Percentiles rank a stretch among this genome's conserved stretches.
Evolutionary conservation across 2,329 filamentous ascomycete species (phyloP).

Genomic region (Fusarium buharicum): DNA sequence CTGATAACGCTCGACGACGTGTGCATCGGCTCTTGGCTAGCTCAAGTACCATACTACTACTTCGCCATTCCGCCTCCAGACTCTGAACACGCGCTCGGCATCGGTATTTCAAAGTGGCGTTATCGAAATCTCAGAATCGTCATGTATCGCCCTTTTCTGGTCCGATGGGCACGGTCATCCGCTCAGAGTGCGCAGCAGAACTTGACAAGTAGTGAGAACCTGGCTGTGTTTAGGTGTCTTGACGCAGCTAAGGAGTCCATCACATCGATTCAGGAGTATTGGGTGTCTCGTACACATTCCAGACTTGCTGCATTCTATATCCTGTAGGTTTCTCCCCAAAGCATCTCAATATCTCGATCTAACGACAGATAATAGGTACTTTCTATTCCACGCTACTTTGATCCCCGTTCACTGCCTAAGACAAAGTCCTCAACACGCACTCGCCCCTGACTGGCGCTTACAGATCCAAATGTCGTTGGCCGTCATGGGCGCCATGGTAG

Average conservation of each 20-base stretch:
- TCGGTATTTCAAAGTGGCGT: slow-evolving; percentile 25
- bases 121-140: slow-evolving; percentile 28
- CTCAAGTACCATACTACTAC: slow-evolving; percentile 30
- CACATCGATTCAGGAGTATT: slow-evolving; percentile 15
- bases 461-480: slow-evolving; percentile 31
- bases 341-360: accelerated
- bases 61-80: slow-evolving; percentile 2
- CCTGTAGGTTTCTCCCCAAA: neutral
- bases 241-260: slow-evolving; percentile 30
- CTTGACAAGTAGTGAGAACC: slow-evolving; percentile 23
- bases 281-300: slow-evolving; percentile 23
- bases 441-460: slow-evolving; percentile 24
- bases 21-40: slow-evolving; percentile 29
- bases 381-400: slow-evolving; percentile 28
- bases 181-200: slow-evolving; percentile 17
- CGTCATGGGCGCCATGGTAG: slow-evolving; percentile 32
- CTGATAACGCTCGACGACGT: slow-evolving; percentile 25
- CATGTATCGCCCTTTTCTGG: slow-evolving; percentile 30
- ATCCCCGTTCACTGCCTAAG: slow-evolving; percentile 28
- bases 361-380: slow-evolving; percentile 6
- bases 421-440: slow-evolving; percentile 21
- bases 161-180: slow-evolving; percentile 23
- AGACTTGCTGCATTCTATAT: slow-evolving; percentile 30
- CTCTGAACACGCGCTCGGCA: slow-evolving; percentile 19
- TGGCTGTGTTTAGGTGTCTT: slow-evolving; percentile 27